phyloP scores from a whole-genome alignment of 2,329 filamentous ascomycete genomes.

The Aureobasidium sp. region DNA sequence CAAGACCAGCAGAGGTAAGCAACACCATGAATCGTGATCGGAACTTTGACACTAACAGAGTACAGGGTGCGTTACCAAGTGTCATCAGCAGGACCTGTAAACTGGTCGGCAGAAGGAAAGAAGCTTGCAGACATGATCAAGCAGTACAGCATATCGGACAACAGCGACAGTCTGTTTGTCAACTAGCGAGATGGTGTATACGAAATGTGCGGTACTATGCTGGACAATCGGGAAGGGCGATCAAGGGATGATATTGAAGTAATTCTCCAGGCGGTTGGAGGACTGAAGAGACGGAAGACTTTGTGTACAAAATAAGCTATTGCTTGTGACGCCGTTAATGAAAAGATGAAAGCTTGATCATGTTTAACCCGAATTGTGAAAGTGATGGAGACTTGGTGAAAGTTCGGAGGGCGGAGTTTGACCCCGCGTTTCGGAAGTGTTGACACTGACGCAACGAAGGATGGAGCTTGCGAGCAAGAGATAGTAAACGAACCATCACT shows the following conservation, averaged over 20 bases:
- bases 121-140: constrained; percentile 77
- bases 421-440: background rate
- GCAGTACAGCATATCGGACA: constrained; percentile 46
- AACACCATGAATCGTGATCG: background rate
- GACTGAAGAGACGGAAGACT: background rate
- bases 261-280: background rate
- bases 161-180: constrained; percentile 38
- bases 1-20: constrained; percentile 77
- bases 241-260: background rate
- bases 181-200: background rate
- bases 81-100: constrained; percentile 56
- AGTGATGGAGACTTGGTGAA: background rate
- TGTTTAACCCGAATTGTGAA: background rate
- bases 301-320: constrained; percentile 5
- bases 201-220: background rate
- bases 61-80: constrained; percentile 82
- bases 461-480: background rate
- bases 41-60: constrained; percentile 26
- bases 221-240: background rate
- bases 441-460: background rate
- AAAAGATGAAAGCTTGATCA: background rate
- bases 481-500: background rate
- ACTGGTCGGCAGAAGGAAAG: constrained; percentile 69
- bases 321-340: constrained; percentile 4
- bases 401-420: background rate